These are phyloP conservation scores for Euphrasia arctica DNA, from an alignment of 305 asterid species.

Conservation along the genomic window DNA sequence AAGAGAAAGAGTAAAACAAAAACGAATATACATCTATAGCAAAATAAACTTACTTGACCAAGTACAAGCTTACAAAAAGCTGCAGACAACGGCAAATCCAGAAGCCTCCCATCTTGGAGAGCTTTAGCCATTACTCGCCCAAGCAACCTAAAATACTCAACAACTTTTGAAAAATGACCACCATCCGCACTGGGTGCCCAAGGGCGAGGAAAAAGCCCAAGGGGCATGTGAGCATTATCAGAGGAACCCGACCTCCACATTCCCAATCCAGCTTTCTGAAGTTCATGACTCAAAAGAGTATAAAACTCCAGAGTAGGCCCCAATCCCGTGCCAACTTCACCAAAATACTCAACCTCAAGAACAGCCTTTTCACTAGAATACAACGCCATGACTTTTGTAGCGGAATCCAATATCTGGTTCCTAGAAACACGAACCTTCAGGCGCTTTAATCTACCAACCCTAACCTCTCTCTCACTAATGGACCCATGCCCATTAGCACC, in stretches of 20 bases:
- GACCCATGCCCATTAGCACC: conserved; percentile 76
- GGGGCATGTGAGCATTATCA: conserved; percentile 52
- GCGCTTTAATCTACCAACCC: conserved; percentile 69
- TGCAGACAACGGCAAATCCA: conserved; percentile 73
- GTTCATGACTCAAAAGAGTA: conserved; percentile 81
- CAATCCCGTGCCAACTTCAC: conserved; percentile 89
- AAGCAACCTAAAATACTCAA: conserved; percentile 61
- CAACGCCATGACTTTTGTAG: conserved; percentile 90
- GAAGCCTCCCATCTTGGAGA: conserved; percentile 38
- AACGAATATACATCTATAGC: background rate
- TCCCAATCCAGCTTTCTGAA: conserved; percentile 62
- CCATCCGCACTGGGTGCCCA: conserved; percentile 59
- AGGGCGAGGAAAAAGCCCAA: conserved; percentile 81
- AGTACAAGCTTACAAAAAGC: conserved; percentile 77
- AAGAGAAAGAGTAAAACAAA: background rate
- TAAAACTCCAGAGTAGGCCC: conserved; percentile 90
- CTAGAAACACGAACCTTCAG: conserved; percentile 89
- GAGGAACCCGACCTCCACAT: conserved; percentile 68
- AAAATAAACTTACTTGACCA: conserved; percentile 51
- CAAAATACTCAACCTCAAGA: conserved; percentile 91
- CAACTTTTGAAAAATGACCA: conserved; percentile 48
- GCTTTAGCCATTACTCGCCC: conserved; percentile 78
- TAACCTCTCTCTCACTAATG: conserved; percentile 58
- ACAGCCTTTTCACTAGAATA: conserved; percentile 86
- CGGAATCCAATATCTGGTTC: conserved; percentile 75